These are phyloP conservation scores for Sesbania bispinosa DNA, from an alignment of 306 rosid genomes.

Conservation along the genomic window DNA sequence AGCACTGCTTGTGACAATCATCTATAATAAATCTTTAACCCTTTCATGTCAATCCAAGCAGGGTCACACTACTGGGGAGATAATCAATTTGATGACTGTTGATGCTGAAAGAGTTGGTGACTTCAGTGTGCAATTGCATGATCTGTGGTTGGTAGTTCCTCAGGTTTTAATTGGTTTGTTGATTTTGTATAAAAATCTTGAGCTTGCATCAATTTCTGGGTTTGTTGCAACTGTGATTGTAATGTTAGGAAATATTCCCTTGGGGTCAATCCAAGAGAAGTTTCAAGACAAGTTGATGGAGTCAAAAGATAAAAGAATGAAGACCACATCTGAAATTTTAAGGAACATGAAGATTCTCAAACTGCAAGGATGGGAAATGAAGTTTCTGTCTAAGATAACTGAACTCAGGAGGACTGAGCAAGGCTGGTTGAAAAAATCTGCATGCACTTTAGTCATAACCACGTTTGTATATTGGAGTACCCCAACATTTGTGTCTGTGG, in stretches of 20 bases:
- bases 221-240: constrained; percentile 41
- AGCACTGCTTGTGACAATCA: constrained; percentile 30
- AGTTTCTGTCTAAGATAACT: constrained; percentile 42
- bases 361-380: constrained; percentile 70
- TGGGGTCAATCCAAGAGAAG: constrained; percentile 42
- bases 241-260: constrained; percentile 49
- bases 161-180: constrained; percentile 40
- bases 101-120: constrained; percentile 51
- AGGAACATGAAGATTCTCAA: constrained; percentile 65
- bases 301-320: constrained; percentile 56
- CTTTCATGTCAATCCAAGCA: constrained; percentile 47
- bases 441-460: constrained; percentile 27
- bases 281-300: constrained; percentile 53
- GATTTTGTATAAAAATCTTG: constrained; percentile 49
- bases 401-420: constrained; percentile 40
- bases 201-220: constrained; percentile 47
- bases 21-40: constrained; percentile 37
- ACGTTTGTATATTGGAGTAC: constrained; percentile 44
- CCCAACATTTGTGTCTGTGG: constrained; percentile 50
- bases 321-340: constrained; percentile 52
- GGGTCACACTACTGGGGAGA: constrained; percentile 46
- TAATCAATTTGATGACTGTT: constrained; percentile 49
- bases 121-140: constrained; percentile 41
- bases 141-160: constrained; percentile 38
- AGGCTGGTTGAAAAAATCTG: constrained; percentile 45